Evolutionary conservation across 1,284 basidiomycete species (phyloP).

Genomic region (Ustilago tritici): DNA sequence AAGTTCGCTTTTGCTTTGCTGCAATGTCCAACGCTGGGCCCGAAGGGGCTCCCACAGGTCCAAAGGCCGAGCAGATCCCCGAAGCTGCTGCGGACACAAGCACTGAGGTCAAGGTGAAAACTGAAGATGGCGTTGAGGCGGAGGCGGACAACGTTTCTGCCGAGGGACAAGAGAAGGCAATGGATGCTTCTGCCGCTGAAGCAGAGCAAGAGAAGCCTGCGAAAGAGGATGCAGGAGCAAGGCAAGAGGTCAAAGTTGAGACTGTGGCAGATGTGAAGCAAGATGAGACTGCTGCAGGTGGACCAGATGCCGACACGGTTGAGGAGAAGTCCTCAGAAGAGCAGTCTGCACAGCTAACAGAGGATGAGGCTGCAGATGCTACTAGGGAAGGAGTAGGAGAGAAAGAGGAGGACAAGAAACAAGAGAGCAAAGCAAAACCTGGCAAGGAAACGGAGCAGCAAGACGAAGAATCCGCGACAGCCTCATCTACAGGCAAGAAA

Average conservation of each 20-base stretch:
- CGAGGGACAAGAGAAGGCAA: neutral
- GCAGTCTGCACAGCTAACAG: neutral
- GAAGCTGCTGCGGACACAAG: constrained; percentile 7
- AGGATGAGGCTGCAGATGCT: neutral
- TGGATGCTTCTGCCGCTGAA: neutral
- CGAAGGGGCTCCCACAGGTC: constrained; percentile 49
- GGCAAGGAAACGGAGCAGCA: neutral
- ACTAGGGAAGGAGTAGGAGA: neutral
- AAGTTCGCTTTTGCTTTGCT: constrained; percentile 52
- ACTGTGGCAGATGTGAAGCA: neutral
- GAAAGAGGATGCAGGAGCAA: neutral
- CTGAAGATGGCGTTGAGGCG: neutral
- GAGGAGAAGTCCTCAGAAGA: neutral
- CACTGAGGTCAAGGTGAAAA: neutral
- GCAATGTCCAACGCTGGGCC: constrained; percentile 43
- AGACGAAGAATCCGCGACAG: neutral
- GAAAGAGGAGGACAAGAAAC: neutral
- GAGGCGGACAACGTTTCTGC: neutral
- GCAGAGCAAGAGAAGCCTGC: neutral
- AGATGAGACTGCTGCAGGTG: neutral
- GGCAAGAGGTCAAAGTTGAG: neutral
- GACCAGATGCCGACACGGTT: neutral
- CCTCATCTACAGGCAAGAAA: constrained; percentile 7
- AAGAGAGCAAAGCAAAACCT: neutral
- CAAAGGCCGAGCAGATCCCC: constrained; percentile 32